phyloP scores from a whole-genome alignment of 371 early-diverging fungal species.

The Cokeromyces recurvatus region DNA sequence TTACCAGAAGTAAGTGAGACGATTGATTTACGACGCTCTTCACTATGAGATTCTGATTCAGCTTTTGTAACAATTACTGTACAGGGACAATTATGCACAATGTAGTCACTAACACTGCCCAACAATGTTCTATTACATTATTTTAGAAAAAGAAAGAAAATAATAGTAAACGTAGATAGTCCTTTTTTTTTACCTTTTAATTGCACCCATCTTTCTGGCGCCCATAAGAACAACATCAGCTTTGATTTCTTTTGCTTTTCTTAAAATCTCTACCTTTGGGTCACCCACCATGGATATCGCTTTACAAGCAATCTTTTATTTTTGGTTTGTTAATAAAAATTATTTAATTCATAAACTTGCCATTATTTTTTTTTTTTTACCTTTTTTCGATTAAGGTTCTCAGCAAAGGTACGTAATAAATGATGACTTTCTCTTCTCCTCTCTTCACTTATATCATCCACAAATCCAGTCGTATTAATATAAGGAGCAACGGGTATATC shows the following conservation, averaged over 20 bases:
- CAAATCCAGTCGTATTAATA: slow-evolving; percentile 30
- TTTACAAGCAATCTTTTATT: slow-evolving; percentile 44
- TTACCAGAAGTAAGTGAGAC: slow-evolving; percentile 9
- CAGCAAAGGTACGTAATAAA: slow-evolving; percentile 29
- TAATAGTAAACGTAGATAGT: not conserved
- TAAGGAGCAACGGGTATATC: slow-evolving; percentile 40
- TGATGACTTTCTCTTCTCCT: slow-evolving; percentile 38
- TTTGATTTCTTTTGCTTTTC: slow-evolving; percentile 46
- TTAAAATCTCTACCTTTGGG: slow-evolving; percentile 49
- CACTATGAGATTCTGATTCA: slow-evolving; percentile 7
- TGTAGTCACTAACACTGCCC: slow-evolving; percentile 55
- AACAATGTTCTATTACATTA: slow-evolving; percentile 44
- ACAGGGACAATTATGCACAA: slow-evolving; percentile 46
- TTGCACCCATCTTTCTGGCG: slow-evolving; percentile 49
- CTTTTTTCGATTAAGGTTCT: slow-evolving; percentile 23
- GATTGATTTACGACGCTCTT: slow-evolving; percentile 20
- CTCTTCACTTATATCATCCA: slow-evolving; percentile 33
- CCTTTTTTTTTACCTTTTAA: slow-evolving; percentile 33
- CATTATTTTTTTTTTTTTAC: too few relatives aligned
- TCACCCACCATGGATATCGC: slow-evolving; percentile 61
- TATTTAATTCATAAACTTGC: not conserved
- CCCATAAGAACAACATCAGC: slow-evolving; percentile 58
- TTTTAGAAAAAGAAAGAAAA: not conserved
- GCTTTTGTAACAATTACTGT: slow-evolving; percentile 43
- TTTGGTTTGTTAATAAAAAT: not conserved